Conservation (phyloP, 768 basidiomycete genomes). For the Rhodotorula toruloides region DNA sequence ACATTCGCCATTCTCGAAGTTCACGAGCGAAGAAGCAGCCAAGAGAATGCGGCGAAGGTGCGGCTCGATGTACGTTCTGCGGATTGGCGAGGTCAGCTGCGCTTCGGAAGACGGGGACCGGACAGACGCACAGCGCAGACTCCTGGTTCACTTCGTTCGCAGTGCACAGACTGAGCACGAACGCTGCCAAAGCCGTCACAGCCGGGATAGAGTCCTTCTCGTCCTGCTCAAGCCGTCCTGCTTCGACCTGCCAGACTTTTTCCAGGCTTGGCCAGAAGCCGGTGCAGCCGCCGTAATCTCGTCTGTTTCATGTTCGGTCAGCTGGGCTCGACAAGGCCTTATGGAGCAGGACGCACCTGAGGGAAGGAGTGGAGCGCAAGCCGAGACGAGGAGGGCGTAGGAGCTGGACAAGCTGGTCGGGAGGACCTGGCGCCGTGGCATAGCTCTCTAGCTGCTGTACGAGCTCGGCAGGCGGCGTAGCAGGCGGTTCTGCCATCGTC, state of each 20-base stretch:
- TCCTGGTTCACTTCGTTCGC: constrained; percentile 1
- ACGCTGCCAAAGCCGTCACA: constrained; percentile 19
- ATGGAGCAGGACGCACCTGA: constrained; percentile 11
- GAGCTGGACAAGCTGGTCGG: constrained; percentile 11
- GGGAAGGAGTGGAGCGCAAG: not conserved
- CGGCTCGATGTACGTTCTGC: constrained; percentile 20
- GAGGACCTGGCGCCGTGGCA: accelerated
- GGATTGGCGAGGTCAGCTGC: too few relatives aligned
- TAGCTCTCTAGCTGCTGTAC: constrained; percentile 4
- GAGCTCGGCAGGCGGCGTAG: not conserved
- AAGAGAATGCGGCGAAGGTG: constrained; percentile 11
- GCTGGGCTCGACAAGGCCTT: not conserved
- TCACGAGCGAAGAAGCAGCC: constrained; percentile 22
- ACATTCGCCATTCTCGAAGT: constrained; percentile 26
- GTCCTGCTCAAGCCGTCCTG: not conserved
- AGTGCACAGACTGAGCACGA: constrained; percentile 19
- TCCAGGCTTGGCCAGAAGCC: constrained; percentile 14
- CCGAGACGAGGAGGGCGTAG: constrained; percentile 11
- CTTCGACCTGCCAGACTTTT: not conserved
- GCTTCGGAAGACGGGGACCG: too few relatives aligned
- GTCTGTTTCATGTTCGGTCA: not conserved
- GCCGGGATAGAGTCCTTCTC: constrained; percentile 5
- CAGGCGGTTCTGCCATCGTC: not conserved
- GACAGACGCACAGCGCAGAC: constrained; percentile 9
- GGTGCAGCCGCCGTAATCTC: not conserved